Evolutionary conservation across 345 rosid genomes (phyloP).

Genomic region (Populus euphratica): DNA sequence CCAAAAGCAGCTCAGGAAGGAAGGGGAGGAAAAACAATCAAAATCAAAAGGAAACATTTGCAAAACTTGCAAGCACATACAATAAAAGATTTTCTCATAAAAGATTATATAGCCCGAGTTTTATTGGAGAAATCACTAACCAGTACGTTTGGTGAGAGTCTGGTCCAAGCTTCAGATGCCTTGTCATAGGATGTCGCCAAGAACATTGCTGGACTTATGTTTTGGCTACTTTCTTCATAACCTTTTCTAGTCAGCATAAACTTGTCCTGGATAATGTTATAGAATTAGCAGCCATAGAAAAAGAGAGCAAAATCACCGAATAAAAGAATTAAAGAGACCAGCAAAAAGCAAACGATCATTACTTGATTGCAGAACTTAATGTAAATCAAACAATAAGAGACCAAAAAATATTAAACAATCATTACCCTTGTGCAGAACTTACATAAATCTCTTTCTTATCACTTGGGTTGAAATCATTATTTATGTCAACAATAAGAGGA

Average conservation of each 20-base stretch:
- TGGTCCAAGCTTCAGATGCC: conserved; percentile 92
- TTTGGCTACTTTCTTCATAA: conserved; percentile 44
- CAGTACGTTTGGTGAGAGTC: conserved; percentile 55
- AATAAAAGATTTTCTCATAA: background rate
- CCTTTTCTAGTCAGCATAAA: conserved; percentile 63
- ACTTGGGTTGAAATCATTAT: conserved; percentile 59
- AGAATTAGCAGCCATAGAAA: background rate
- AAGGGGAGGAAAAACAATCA: background rate
- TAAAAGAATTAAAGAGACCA: conserved; percentile 7
- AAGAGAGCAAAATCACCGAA: background rate
- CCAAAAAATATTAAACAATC: conserved; percentile 5
- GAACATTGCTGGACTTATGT: conserved; percentile 66
- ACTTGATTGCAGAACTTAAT: conserved; percentile 33
- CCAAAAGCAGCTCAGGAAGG: background rate
- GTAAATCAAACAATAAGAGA: too few species aligned
- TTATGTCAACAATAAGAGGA: conserved; percentile 76
- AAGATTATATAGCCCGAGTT: background rate
- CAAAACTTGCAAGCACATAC: background rate
- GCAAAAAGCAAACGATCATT: conserved; percentile 9
- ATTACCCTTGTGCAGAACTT: conserved; percentile 30
- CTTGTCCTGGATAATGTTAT: conserved; percentile 48
- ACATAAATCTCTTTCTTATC: conserved; percentile 77
- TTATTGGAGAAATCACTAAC: conserved; percentile 45
- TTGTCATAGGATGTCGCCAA: conserved; percentile 82
- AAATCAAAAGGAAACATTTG: too few species aligned